Evolutionary conservation across 495 filamentous ascomycete species (phyloP), one percentile per base, ranked within the genome.

Genomic region (Hyaloscypha bicolor): DNA sequence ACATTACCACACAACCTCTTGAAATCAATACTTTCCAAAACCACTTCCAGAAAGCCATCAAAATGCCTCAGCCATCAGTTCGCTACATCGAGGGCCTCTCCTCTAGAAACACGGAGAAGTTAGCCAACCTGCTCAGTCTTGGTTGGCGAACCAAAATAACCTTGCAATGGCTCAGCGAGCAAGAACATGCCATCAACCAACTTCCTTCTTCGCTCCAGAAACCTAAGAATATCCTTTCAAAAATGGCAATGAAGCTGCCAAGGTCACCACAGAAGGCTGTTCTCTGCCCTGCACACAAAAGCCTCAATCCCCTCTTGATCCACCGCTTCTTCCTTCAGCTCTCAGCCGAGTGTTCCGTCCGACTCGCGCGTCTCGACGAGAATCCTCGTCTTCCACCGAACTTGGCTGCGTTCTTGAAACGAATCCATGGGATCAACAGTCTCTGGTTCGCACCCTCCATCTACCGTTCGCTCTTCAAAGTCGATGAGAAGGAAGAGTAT

Each of bases 281-380:
- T 9, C 73, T 81, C 19, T 81, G 79, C 63, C 37, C 55, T 25
- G 72, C 72, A 3, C 79, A 81, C 69, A 61, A 73, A 45, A 35
- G 9, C 3, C 74, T 81, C 45, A 76, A 79, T 63, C 69, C 74
- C 16, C 72, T 65, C 42, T 65, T 81, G 11, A 77, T 80, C 35
- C 76, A 73, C 30, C 67, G 71, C 21, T 53, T 79, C 2, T 79
- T 79, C 62, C 55, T 77, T 35, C 69, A 72, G 30, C 35, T 80
- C 9, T 71, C 72, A 4, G 71, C 75, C 35, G 79, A 81, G 63
- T 72, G 72, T 55, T 79, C 78, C 4, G 75, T 74, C 3, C 66
- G 74, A 9, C 73, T 73, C 21, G 69, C 67, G 25, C 9, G 59
- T 0, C 53, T 78, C 45, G 73, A 72, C 11, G 63, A 72, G 16